These are phyloP conservation scores for Echria macrotheca DNA, from an alignment of 495 filamentous ascomycete species.

Conservation along the genomic window DNA sequence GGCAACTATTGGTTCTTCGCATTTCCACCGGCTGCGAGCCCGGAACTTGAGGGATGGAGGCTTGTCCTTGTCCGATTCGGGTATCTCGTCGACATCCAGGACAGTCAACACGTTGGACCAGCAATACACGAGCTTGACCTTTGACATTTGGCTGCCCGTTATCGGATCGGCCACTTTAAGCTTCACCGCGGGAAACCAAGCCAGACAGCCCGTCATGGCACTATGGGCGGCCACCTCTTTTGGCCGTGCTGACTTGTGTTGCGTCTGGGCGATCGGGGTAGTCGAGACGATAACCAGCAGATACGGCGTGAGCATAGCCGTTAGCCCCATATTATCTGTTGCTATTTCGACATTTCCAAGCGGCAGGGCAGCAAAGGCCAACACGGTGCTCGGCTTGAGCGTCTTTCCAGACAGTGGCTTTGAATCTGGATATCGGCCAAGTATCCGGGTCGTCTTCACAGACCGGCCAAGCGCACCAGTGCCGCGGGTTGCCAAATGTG, in stretches of 20 bases:
- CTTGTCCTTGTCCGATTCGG: constrained; percentile 60
- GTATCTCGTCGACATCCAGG: constrained; percentile 73
- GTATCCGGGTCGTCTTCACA: constrained; percentile 82
- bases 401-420: constrained; percentile 51
- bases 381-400: constrained; percentile 88
- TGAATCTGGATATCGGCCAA: constrained; percentile 80
- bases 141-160: constrained; percentile 52
- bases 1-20: constrained; percentile 91
- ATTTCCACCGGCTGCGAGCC: constrained; percentile 82
- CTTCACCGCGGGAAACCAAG: constrained; percentile 96
- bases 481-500: constrained; percentile 87
- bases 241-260: constrained; percentile 83
- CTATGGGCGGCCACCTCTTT: constrained; percentile 87
- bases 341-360: constrained; percentile 85
- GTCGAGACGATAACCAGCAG: constrained; percentile 94
- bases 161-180: constrained; percentile 66
- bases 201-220: constrained; percentile 85
- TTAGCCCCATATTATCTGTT: constrained; percentile 84
- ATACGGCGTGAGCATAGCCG: constrained; percentile 94
- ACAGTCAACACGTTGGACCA: constrained; percentile 97
- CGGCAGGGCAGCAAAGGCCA: constrained; percentile 86
- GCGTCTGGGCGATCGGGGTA: constrained; percentile 90
- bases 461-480: constrained; percentile 78
- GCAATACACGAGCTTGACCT: constrained; percentile 90
- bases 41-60: constrained; percentile 74